Evolutionary conservation across 2,329 filamentous ascomycete genomes (phyloP), one percentile per base, ranked within the genome.

Genomic region (Huntiella bhutanensis): DNA sequence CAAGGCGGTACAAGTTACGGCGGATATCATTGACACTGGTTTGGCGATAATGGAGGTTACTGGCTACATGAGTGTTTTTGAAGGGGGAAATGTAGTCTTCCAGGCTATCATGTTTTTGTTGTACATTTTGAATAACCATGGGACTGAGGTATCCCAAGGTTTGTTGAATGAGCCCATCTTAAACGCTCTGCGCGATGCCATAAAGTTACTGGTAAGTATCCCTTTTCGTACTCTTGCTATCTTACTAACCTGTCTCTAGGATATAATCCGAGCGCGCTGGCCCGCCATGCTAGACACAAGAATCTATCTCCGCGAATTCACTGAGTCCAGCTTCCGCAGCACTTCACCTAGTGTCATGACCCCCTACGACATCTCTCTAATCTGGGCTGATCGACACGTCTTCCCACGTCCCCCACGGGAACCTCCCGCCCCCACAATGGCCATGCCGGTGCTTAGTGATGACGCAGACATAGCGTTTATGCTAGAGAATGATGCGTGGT

Each of bases 231-330:
- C n/a, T n/a, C 15, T 17, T 32, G 19, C 4, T 2, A 16, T 37
- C n/a, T 19, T 45, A 17, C 36, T 38, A 38, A 37, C 17, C n/a
- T 15, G 6, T 12, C 4, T 11, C 12, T 13, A 45, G 43, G 17
- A 45, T 12, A 36, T n/a, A 6, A 13, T 45, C n/a, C 16, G 15
- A 12, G 15, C 37, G 7, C 15, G 43, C 8, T 46, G 43, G 43
- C 43, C 43, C 3, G 43, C 43, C 10, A 22, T 46, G 3, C 13
- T 16, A 28, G 50, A 50, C 41, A 52, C 51, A 5, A 32, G 41
- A 7, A 11, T 49, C n/a, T 52, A 52, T 40, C 42, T 51, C 11
- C 48, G 43, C 13, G 50, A 52, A 41, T 45, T 52, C 15, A 37
- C 50, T 10, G 51, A 52, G 4, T 47, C 49, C 4, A 49, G 36